Evolutionary conservation across 805 yeast genomes (phyloP).

Genomic region (Lipomyces chichibuensis): DNA sequence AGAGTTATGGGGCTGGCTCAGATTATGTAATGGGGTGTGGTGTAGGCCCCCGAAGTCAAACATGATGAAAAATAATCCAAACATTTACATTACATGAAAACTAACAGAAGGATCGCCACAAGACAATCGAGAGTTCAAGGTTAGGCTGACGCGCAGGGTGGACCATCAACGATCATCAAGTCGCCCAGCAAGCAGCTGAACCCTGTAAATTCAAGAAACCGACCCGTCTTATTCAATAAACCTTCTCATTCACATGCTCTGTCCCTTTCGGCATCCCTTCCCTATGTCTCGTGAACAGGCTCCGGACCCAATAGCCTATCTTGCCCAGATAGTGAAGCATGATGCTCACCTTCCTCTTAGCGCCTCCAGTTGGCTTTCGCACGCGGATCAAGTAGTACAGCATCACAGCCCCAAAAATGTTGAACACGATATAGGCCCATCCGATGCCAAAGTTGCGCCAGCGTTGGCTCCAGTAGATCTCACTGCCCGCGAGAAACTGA

Average conservation of each 20-base stretch:
- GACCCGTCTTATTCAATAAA: not conserved
- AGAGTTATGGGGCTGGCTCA: no score
- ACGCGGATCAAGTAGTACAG: slow-evolving; percentile 31
- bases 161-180: no score
- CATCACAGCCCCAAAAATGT: slow-evolving; percentile 49
- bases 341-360: slow-evolving; percentile 1
- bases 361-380: not conserved
- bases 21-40: no score
- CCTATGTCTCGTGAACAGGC: slow-evolving; percentile 7
- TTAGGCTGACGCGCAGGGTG: no score
- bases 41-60: no score
- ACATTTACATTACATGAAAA: no score
- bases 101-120: no score
- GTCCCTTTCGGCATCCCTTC: slow-evolving; percentile 2
- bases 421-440: slow-evolving; percentile 50
- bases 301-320: slow-evolving; percentile 3
- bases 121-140: no score
- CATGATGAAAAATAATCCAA: no score
- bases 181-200: no score
- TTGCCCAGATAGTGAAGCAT: slow-evolving; percentile 1
- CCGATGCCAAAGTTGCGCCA: slow-evolving; percentile 69
- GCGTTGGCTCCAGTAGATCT: slow-evolving; percentile 51
- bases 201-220: not conserved
- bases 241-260: not conserved
- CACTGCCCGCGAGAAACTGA: slow-evolving; percentile 41